These are phyloP conservation scores for Oryza glumipatula DNA, from an alignment of 176 grass and related monocot species.

Conservation along the genomic window DNA sequence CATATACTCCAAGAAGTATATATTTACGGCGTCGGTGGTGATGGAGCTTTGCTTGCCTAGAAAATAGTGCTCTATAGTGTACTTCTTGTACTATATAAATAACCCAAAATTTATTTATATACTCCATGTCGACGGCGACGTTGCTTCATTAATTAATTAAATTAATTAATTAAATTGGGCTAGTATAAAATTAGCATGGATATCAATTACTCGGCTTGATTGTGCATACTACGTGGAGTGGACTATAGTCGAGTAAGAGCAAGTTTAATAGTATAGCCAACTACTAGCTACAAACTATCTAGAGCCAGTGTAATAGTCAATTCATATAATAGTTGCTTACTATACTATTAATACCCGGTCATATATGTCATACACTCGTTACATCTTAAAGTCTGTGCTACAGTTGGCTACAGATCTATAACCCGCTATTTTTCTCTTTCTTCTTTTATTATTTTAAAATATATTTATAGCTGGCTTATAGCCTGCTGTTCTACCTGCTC, in stretches of 20 bases:
- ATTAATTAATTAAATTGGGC: not conserved
- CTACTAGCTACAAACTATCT: too few species aligned
- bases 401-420: too few species aligned
- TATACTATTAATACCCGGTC: too few species aligned
- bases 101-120: not conserved
- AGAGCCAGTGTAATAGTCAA: too few species aligned
- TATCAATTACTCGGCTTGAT: not conserved
- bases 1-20: not conserved
- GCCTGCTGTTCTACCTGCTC: too few species aligned
- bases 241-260: not conserved
- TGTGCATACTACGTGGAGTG: not conserved
- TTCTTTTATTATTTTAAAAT: too few species aligned
- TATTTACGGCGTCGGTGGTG: not conserved
- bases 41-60: not conserved
- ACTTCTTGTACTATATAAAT: not conserved
- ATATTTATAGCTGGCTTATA: too few species aligned
- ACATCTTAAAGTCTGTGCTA: too few species aligned
- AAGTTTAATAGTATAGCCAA: too few species aligned
- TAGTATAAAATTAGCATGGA: not conserved
- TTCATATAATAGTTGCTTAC: too few species aligned
- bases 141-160: not conserved
- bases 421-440: too few species aligned
- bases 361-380: too few species aligned
- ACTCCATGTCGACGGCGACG: not conserved
- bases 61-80: not conserved